A percentile compares a stretch with the other conserved stretches of the same genome.
Evolutionary conservation across 768 basidiomycete species (phyloP).

Genomic region (Lactarius trivialis): DNA sequence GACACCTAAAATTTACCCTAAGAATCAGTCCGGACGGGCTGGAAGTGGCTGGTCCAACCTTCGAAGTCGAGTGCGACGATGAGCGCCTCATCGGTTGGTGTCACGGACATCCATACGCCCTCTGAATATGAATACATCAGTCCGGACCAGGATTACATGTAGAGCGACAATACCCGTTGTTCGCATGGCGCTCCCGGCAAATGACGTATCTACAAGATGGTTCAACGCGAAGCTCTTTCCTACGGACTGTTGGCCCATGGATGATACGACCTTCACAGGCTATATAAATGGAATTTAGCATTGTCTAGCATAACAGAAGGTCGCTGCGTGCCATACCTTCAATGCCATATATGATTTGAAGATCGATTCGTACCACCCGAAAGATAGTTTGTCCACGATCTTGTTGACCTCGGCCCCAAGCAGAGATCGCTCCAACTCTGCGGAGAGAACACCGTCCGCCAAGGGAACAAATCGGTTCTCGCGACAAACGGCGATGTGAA

Average conservation of each 20-base stretch:
- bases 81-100: not conserved
- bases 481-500: slow-evolving; percentile 41
- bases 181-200: slow-evolving; percentile 39
- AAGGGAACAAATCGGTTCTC: slow-evolving; percentile 57
- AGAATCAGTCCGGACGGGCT: not conserved
- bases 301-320: not conserved
- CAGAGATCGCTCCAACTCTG: slow-evolving; percentile 43
- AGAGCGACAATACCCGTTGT: slow-evolving; percentile 36
- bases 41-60: slow-evolving; percentile 24
- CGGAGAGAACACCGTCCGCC: slow-evolving; percentile 48
- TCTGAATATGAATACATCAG: slow-evolving; percentile 28
- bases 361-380: slow-evolving; percentile 60
- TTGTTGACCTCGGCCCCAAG: slow-evolving; percentile 52
- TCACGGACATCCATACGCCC: slow-evolving; percentile 54
- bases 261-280: slow-evolving; percentile 41
- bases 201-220: not conserved
- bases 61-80: not conserved
- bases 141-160: not conserved
- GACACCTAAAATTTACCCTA: slow-evolving; percentile 35
- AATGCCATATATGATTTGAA: slow-evolving; percentile 55
- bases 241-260: not conserved
- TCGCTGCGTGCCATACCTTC: slow-evolving; percentile 34
- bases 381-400: slow-evolving; percentile 48
- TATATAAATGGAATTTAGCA: slow-evolving; percentile 22
- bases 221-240: not conserved